Evolutionary conservation across 345 rosid species (phyloP).

Genomic region (Clarkia xantiana): DNA sequence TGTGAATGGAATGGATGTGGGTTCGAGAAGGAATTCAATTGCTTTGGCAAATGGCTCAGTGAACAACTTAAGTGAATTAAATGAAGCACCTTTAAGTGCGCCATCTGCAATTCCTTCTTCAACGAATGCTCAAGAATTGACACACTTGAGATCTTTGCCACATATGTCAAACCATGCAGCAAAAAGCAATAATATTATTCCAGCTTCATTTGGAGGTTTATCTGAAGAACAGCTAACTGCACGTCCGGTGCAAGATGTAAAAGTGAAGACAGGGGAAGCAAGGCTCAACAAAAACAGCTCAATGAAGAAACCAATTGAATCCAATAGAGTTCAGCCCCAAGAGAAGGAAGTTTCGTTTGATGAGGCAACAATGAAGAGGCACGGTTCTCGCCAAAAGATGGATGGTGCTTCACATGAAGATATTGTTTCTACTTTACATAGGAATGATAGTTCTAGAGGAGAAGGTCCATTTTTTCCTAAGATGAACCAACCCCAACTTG

Average conservation of each 20-base stretch:
- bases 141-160: too few relatives aligned
- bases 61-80: too few relatives aligned
- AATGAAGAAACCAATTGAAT: slow-evolving; percentile 17
- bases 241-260: slow-evolving; percentile 19
- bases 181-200: too few relatives aligned
- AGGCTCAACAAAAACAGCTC: slow-evolving; percentile 27
- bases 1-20: slow-evolving; percentile 55
- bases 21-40: slow-evolving; percentile 34
- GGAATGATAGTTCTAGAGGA: too few relatives aligned
- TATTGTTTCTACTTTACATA: too few relatives aligned
- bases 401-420: slow-evolving; percentile 21
- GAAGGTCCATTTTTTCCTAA: too few relatives aligned
- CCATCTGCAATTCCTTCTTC: too few relatives aligned
- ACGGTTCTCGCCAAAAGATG: slow-evolving; percentile 29
- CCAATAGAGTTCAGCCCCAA: slow-evolving; percentile 15
- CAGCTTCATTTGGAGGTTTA: too few relatives aligned
- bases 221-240: too few relatives aligned
- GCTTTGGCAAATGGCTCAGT: slow-evolving; percentile 30
- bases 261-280: slow-evolving; percentile 26
- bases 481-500: too few relatives aligned
- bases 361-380: slow-evolving; percentile 36
- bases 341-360: slow-evolving; percentile 31
- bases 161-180: too few relatives aligned
- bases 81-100: slow-evolving; percentile 21
- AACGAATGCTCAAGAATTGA: too few relatives aligned